These are phyloP conservation scores for Carex arenaria DNA, from an alignment of 202 grass and related monocot species.

Conservation along the genomic window DNA sequence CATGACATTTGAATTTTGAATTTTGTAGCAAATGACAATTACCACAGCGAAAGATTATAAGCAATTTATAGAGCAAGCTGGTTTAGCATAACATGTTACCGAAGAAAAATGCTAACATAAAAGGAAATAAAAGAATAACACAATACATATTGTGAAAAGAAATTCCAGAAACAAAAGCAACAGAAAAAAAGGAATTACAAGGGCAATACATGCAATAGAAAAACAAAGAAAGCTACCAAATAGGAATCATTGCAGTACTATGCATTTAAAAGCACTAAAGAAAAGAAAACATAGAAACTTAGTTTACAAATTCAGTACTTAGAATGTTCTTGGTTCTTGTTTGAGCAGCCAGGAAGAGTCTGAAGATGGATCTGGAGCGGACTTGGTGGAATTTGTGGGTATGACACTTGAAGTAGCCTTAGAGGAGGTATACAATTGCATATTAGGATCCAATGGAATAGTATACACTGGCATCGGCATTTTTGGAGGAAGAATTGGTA, in stretches of 20 bases:
- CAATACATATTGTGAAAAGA: not conserved
- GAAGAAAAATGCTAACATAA: not conserved
- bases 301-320: not conserved
- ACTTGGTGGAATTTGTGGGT: not conserved
- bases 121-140: not conserved
- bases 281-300: not conserved
- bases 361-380: not conserved
- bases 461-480: conserved; percentile 39
- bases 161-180: not conserved
- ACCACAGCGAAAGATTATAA: not conserved
- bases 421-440: conserved; percentile 13
- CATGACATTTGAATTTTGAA: not conserved
- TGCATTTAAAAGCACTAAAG: not conserved
- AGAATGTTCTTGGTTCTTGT: not conserved
- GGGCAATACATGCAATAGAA: too few relatives aligned
- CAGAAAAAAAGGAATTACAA: too few relatives aligned
- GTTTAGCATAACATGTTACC: not conserved
- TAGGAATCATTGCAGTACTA: too few relatives aligned
- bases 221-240: too few relatives aligned
- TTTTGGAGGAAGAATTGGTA: not conserved
- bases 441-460: conserved; percentile 34
- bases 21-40: not conserved
- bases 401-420: conserved; percentile 15
- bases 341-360: not conserved
- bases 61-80: not conserved